Evolutionary conservation across 768 basidiomycete species (phyloP).

Genomic region (Rhizopogon vinicolor): DNA sequence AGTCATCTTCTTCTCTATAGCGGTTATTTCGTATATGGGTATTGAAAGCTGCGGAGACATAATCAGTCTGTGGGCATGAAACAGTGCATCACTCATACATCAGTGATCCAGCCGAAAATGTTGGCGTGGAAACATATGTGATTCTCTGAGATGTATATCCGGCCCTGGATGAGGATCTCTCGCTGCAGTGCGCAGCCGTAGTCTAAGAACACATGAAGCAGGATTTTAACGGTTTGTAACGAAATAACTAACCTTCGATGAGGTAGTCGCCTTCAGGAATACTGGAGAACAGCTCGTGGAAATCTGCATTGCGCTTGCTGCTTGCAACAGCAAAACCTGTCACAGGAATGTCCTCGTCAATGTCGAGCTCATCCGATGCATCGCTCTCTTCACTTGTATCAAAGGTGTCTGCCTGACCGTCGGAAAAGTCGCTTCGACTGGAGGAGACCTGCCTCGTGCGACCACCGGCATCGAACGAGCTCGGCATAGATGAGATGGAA

Average conservation of each 20-base stretch:
- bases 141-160: constrained; percentile 96
- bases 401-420: constrained; percentile 17
- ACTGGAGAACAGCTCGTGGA: constrained; percentile 86
- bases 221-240: constrained; percentile 5
- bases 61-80: constrained; percentile 4
- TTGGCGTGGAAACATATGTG: constrained; percentile 99
- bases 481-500: constrained; percentile 10
- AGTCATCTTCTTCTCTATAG: constrained; percentile 95
- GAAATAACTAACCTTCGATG: constrained; percentile 75
- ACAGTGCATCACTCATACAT: constrained; percentile 50
- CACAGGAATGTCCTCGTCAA: constrained; percentile 68
- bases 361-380: constrained; percentile 28
- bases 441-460: constrained; percentile 17
- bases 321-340: constrained; percentile 98
- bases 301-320: constrained; percentile 90
- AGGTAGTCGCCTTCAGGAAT: constrained; percentile 96
- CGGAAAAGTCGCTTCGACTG: constrained; percentile 21
- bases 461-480: background rate
- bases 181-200: constrained; percentile 97
- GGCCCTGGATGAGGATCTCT: constrained; percentile 94
- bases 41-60: constrained; percentile 60
- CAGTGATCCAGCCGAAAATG: constrained; percentile 98
- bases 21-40: constrained; percentile 81
- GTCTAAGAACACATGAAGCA: constrained; percentile 44
- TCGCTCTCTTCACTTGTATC: constrained; percentile 26